phyloP scores from a whole-genome alignment of 768 basidiomycete species.

The Fomitopsis pulvina region DNA sequence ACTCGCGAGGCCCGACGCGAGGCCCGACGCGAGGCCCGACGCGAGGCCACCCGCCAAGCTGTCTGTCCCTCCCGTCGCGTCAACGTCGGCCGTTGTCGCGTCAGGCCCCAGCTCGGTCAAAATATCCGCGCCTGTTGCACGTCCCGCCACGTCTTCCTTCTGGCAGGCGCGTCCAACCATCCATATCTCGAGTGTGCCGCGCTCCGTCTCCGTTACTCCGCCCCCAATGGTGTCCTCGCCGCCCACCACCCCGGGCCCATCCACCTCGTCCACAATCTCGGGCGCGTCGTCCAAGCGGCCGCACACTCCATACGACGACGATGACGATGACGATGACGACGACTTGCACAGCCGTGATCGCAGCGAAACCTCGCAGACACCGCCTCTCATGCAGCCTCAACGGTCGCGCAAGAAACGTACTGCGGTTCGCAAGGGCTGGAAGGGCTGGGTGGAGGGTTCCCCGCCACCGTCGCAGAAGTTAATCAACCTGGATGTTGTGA shows the following conservation, averaged over 20 bases:
- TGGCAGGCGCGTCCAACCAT: constrained; percentile 71
- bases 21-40: constrained; percentile 15
- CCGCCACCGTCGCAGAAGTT: constrained; percentile 74
- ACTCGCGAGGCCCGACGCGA: no score
- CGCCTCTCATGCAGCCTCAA: constrained; percentile 17
- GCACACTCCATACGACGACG: constrained; percentile 50
- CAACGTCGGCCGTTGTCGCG: constrained; percentile 12
- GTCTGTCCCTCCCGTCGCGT: constrained; percentile 13
- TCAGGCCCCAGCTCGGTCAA: constrained; percentile 14
- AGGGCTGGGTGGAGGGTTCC: constrained; percentile 87
- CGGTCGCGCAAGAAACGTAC: constrained; percentile 47
- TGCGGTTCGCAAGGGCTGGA: constrained; percentile 76
- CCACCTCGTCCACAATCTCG: constrained; percentile 65
- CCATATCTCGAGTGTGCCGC: constrained; percentile 61
- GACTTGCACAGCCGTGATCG: constrained; percentile 12
- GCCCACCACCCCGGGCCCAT: constrained; percentile 69
- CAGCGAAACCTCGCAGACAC: constrained; percentile 16
- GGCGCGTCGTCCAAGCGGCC: constrained; percentile 78
- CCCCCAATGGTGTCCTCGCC: constrained; percentile 64
- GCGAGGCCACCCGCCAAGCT: constrained; percentile 20
- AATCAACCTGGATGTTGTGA: constrained; percentile 73
- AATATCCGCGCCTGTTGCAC: constrained; percentile 12
- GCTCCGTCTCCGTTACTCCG: constrained; percentile 70
- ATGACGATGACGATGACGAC: constrained; percentile 22
- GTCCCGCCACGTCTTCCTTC: constrained; percentile 39